Conservation (phyloP, 2,329 filamentous ascomycete genomes). For the Blumeria graminis region DNA sequence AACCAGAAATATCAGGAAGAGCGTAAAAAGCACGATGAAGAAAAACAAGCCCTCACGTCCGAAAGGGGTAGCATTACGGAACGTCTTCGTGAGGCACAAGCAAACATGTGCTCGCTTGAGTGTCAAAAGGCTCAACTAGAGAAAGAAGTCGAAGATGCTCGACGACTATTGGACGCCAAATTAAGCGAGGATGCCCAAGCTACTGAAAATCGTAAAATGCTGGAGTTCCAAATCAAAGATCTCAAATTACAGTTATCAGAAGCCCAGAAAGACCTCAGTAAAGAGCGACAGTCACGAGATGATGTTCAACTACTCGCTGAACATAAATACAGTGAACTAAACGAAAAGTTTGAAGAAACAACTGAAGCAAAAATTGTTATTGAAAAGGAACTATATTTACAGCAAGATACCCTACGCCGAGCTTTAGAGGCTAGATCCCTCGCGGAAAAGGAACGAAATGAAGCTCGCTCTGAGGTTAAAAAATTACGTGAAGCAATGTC, state of each 20-base stretch:
- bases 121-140: conserved; percentile 66
- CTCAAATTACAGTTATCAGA: conserved; percentile 70
- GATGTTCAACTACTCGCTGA: conserved; percentile 80
- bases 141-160: conserved; percentile 73
- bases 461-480: conserved; percentile 67
- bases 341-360: conserved; percentile 63
- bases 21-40: conserved; percentile 51
- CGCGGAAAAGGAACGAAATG: conserved; percentile 71
- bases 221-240: conserved; percentile 70
- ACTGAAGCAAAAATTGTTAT: conserved; percentile 94
- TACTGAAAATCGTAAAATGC: conserved; percentile 52
- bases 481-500: conserved; percentile 62
- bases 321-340: conserved; percentile 61
- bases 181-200: conserved; percentile 77
- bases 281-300: conserved; percentile 78
- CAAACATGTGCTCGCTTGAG: conserved; percentile 66
- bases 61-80: conserved; percentile 61
- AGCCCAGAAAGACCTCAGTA: conserved; percentile 67
- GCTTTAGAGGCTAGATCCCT: conserved; percentile 58
- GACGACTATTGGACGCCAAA: conserved; percentile 62
- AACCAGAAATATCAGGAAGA: conserved; percentile 65
- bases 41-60: conserved; percentile 42
- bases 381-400: conserved; percentile 89
- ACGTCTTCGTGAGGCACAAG: conserved; percentile 62
- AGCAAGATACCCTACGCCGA: conserved; percentile 73